Base-by-base conservation (phyloP, 129 eudicot species). In the Deinandra increscens region DNA sequence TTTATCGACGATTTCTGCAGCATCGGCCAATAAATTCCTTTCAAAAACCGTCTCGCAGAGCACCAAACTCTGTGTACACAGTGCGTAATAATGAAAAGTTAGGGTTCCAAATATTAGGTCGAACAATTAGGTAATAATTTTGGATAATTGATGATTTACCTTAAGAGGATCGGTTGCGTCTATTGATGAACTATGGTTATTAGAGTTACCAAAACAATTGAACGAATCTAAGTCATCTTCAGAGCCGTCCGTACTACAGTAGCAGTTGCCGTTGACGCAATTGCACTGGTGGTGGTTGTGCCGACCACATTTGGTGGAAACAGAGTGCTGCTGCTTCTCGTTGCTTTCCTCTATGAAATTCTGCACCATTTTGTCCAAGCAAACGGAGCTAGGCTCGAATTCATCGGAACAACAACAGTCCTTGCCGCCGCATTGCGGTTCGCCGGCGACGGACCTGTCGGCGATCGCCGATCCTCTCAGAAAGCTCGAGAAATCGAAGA, bases 381-480 rank as follows among this genome's bases (percentile, higher is more conserved):
- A 86, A 22, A 88, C 88, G 2, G 97, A 84, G 59, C 91, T 82
- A 71, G 96, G 97, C 68, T 91, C 97, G 23, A 86, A 81, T 60
- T 81, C 87, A 7, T 76, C 88, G 1, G 65, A 50, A 18, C n/a
- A n/a, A n/a, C n/a, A n/a, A n/a, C 71, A 70, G n/a, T 72, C 86
- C 22, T 70, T 82, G 63, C 66, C 63, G 43, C 69, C 63, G 43
- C 69, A 46, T 20, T 61, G 79, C 36, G 41, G 43, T 43, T 34
- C 69, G 11, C 45, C 81, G 36, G 64, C 23, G 54, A 66, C 81
- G 75, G 80, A 69, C 33, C 49, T 66, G 66, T 82, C 82, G 6
- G 83, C 84, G n/a, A 60, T 60, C 50, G 68, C 68, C 38, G 95
- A 73, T 20, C 70, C 69, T 68, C 80, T 76, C 68, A 76, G 39